phyloP scores from a whole-genome alignment of 2,329 filamentous ascomycete species.

The Onygenales sp. region DNA sequence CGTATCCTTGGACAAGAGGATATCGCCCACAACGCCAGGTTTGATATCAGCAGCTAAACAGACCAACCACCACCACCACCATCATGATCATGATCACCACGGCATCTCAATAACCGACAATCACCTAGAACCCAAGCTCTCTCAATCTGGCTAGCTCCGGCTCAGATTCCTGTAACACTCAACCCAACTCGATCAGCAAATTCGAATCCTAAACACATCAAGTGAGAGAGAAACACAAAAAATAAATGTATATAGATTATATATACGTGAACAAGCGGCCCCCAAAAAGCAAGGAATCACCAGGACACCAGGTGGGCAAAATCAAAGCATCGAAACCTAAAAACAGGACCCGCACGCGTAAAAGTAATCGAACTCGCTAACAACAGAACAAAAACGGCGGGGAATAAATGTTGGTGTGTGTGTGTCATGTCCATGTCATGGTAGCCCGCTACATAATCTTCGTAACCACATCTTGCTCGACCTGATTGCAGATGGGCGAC shows the following conservation, averaged over 20 bases:
- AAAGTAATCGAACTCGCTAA: not conserved
- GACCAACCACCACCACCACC: not conserved
- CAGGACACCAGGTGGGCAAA: no score
- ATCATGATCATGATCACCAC: not conserved
- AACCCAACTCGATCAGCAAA: slow-evolving; percentile 1
- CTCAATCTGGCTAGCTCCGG: not conserved
- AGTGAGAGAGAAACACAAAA: not conserved
- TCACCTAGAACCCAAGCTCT: not conserved
- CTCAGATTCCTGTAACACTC: slow-evolving; percentile 2
- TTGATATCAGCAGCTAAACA: not conserved
- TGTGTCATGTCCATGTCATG: no score
- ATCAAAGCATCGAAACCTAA: no score
- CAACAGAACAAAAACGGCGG: not conserved
- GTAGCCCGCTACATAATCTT: slow-evolving; percentile 64
- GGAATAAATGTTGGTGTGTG: not conserved
- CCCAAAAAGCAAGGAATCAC: not conserved
- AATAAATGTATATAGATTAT: not conserved
- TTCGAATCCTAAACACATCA: not conserved
- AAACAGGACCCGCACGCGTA: no score
- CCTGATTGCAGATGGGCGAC: slow-evolving; percentile 43
- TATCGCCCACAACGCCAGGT: no score
- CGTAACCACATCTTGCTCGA: slow-evolving; percentile 75
- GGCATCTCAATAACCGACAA: slow-evolving; percentile 3
- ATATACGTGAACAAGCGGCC: not conserved
- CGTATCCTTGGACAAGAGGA: no score